These are phyloP conservation scores for Russula dissimulans DNA, from an alignment of 768 basidiomycete genomes.

Conservation along the genomic window DNA sequence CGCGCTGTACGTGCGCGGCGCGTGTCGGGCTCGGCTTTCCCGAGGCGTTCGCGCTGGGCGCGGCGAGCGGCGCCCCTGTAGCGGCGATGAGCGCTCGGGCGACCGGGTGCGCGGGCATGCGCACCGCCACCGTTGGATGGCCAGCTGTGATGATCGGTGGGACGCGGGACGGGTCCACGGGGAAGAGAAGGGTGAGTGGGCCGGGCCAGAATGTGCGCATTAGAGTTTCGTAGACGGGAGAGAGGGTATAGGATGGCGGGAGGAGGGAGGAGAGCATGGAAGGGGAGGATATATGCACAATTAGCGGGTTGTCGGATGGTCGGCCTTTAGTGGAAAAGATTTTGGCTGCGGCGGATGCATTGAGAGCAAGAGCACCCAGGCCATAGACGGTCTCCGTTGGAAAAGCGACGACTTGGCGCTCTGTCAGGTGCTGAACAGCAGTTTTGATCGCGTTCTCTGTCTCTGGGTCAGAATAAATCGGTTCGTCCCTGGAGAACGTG, in stretches of 20 bases:
- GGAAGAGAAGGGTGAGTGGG: slow-evolving; percentile 86
- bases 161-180: slow-evolving; percentile 49
- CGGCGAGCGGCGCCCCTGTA: slow-evolving; percentile 71
- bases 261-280: slow-evolving; percentile 73
- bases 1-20: slow-evolving; percentile 73
- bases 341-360: slow-evolving; percentile 48
- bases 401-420: slow-evolving; percentile 64
- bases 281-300: slow-evolving; percentile 87
- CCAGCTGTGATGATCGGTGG: slow-evolving; percentile 72
- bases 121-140: slow-evolving; percentile 75
- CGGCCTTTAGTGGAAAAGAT: slow-evolving; percentile 89
- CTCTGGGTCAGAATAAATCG: slow-evolving; percentile 39
- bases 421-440: slow-evolving; percentile 47
- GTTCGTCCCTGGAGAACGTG: slow-evolving; percentile 42
- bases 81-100: slow-evolving; percentile 81
- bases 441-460: slow-evolving; percentile 45
- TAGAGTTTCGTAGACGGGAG: slow-evolving; percentile 58
- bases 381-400: slow-evolving; percentile 99
- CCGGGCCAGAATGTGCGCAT: slow-evolving; percentile 94
- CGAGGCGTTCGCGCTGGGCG: slow-evolving; percentile 91
- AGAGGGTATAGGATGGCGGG: slow-evolving; percentile 51
- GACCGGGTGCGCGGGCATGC: slow-evolving; percentile 92
- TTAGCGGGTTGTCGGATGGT: slow-evolving; percentile 93
- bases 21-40: slow-evolving; percentile 91
- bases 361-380: slow-evolving; percentile 78